Evolutionary conservation across 495 filamentous ascomycete genomes (phyloP).

Genomic region (Parachaetomium inaequale): DNA sequence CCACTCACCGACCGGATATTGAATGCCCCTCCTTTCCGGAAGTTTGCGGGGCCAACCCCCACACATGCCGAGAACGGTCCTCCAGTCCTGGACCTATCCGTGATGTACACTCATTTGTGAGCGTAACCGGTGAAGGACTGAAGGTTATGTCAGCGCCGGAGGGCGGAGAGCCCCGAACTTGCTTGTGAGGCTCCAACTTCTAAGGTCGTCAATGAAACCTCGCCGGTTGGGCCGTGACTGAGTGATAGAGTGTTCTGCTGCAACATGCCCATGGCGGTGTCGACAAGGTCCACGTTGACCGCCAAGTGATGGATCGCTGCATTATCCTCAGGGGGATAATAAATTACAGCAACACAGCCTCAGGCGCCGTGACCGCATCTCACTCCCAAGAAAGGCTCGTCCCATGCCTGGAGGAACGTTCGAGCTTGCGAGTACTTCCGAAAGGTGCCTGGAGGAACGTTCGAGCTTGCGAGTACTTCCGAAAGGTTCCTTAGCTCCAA

Average conservation of each 20-base stretch:
- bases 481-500: background rate
- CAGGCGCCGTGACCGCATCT: no score
- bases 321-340: background rate
- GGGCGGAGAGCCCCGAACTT: background rate
- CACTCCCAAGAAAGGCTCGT: no score
- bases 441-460: background rate
- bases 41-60: background rate
- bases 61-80: background rate
- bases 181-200: background rate
- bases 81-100: background rate
- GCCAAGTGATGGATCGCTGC: background rate
- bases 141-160: background rate
- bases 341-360: background rate
- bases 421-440: no score
- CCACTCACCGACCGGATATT: background rate
- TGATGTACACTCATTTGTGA: no score
- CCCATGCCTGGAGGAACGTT: no score
- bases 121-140: background rate
- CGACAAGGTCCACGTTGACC: constrained; percentile 5
- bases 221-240: background rate
- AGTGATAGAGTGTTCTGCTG: background rate
- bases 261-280: background rate
- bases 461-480: background rate
- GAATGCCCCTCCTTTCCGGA: background rate
- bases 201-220: background rate